These are phyloP conservation scores for Quercus lobata DNA, from an alignment of 331 rosid species.

Conservation along the genomic window DNA sequence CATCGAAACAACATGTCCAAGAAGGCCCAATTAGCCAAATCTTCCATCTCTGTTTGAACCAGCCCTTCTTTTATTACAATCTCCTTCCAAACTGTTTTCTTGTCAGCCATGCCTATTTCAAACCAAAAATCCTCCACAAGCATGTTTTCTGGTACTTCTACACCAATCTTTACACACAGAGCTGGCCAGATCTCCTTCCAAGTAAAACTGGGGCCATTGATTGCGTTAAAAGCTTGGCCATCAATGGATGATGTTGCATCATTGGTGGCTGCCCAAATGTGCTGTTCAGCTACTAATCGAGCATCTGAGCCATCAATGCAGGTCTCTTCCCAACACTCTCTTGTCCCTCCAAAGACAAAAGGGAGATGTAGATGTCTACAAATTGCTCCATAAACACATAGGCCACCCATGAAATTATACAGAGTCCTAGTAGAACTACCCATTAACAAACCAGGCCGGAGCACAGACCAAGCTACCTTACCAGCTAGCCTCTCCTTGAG, in stretches of 20 bases:
- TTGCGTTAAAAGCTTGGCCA: conserved; percentile 63
- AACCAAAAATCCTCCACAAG: conserved; percentile 49
- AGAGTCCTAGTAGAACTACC: conserved; percentile 67
- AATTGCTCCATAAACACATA: conserved; percentile 77
- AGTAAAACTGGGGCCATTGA: conserved; percentile 64
- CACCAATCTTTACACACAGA: conserved; percentile 58
- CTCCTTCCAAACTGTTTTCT: conserved; percentile 68
- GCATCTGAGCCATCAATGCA: conserved; percentile 83
- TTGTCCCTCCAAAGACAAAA: conserved; percentile 78
- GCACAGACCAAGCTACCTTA: conserved; percentile 68
- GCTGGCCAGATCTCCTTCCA: conserved; percentile 85
- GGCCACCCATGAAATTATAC: conserved; percentile 71
- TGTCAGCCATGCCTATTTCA: conserved; percentile 54
- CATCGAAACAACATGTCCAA: conserved; percentile 68
- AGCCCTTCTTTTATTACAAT: conserved; percentile 65
- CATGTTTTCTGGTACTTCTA: conserved; percentile 39
- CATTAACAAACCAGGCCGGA: conserved; percentile 71
- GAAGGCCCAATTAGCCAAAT: conserved; percentile 82
- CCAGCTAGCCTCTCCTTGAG: conserved; percentile 59
- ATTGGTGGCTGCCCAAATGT: conserved; percentile 73
- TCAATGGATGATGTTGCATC: conserved; percentile 6
- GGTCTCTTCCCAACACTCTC: conserved; percentile 72
- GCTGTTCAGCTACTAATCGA: conserved; percentile 77
- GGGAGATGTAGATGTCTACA: conserved; percentile 62
- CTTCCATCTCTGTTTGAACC: conserved; percentile 50